phyloP scores from a whole-genome alignment of 306 rosid species.

The Citrullus colocynthis region DNA sequence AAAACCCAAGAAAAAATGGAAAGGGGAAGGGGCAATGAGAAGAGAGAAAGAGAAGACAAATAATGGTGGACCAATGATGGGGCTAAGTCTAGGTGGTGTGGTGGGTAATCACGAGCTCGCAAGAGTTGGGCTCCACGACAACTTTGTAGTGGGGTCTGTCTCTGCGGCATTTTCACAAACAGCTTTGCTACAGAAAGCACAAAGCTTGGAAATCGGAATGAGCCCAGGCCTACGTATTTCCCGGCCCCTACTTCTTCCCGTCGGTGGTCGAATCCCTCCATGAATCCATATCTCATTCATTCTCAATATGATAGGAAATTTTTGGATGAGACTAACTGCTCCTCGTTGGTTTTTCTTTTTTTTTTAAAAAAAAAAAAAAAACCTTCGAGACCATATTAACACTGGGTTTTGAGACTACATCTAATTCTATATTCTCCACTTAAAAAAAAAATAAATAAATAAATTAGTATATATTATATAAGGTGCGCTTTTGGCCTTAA shows the following conservation, averaged over 20 bases:
- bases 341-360: background rate
- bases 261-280: background rate
- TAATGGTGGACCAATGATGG: background rate
- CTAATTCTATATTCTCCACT: too few relatives aligned
- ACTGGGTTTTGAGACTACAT: too few relatives aligned
- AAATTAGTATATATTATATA: too few relatives aligned
- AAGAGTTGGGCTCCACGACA: background rate
- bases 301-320: too few relatives aligned
- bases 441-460: too few relatives aligned
- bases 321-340: background rate
- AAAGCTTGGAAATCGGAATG: background rate
- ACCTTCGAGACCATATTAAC: too few relatives aligned
- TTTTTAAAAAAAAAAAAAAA: too few relatives aligned
- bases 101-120: constrained; percentile 5
- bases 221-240: background rate
- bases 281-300: background rate
- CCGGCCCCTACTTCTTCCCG: background rate
- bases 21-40: background rate
- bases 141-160: background rate
- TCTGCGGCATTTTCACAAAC: constrained; percentile 2
- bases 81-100: background rate
- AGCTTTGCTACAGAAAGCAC: background rate
- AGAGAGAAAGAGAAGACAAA: background rate
- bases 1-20: background rate
- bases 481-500: too few relatives aligned